Conservation (phyloP, 306 rosid genomes). For the Morella rubra region DNA sequence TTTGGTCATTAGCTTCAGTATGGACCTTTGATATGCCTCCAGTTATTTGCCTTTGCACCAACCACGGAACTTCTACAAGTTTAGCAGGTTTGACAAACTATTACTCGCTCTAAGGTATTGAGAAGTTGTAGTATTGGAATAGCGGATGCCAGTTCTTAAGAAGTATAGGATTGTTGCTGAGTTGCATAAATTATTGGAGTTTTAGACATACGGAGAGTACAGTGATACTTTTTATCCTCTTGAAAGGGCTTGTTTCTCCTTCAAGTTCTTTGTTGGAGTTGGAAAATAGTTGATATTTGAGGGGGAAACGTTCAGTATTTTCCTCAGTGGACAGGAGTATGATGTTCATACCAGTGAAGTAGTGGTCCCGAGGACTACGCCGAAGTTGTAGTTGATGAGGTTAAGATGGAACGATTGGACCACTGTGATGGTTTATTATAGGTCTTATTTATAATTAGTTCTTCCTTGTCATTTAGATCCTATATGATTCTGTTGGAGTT, state of each 20-base stretch:
- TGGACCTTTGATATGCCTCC: not conserved
- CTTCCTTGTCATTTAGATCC: not conserved
- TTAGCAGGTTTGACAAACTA: not conserved
- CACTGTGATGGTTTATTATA: not conserved
- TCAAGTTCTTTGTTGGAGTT: not conserved
- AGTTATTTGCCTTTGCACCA: not conserved
- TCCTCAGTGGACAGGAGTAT: not conserved
- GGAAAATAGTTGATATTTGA: not conserved
- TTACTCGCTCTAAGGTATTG: not conserved
- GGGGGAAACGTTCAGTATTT: not conserved
- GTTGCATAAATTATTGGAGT: conserved; percentile 5
- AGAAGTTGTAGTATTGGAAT: conserved; percentile 5
- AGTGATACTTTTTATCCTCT: not conserved
- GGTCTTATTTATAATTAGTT: conserved; percentile 4
- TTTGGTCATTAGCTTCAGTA: conserved; percentile 6
- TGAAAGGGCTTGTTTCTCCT: conserved; percentile 3
- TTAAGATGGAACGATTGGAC: not conserved
- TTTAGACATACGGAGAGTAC: not conserved
- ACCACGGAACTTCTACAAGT: not conserved
- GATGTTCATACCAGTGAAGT: not conserved
- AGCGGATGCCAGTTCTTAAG: conserved; percentile 1
- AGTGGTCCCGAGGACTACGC: not conserved
- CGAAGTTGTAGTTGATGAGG: conserved; percentile 3
- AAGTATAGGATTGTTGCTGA: conserved; percentile 1
- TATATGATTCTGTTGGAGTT: not conserved